These are phyloP conservation scores for Craspedostauros australis DNA, from an alignment of 108 stramenopile genomes.

Conservation along the genomic window DNA sequence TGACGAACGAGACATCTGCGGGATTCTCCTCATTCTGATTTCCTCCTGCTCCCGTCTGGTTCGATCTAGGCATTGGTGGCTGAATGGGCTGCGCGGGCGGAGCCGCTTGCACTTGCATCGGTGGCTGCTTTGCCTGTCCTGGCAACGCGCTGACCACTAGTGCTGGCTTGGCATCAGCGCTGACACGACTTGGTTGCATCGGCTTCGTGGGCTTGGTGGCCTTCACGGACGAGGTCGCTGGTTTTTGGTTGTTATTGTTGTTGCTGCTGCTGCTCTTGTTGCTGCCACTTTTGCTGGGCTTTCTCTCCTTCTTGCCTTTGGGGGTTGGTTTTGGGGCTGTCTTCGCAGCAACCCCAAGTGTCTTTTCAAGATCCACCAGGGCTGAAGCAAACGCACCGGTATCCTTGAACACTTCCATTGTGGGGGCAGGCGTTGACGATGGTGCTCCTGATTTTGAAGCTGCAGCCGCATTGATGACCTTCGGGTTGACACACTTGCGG, in stretches of 20 bases:
- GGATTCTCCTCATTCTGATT: not conserved
- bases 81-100: too few species aligned
- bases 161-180: too few species aligned
- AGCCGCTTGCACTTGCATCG: too few species aligned
- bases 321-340: not conserved
- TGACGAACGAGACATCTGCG: slow-evolving; percentile 21
- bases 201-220: too few species aligned
- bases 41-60: too few species aligned
- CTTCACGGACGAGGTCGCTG: too few species aligned
- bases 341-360: not conserved
- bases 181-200: too few species aligned
- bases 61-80: too few species aligned
- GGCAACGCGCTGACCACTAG: too few species aligned
- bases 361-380: slow-evolving; percentile 2
- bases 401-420: slow-evolving; percentile 11
- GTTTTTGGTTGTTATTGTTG: too few species aligned
- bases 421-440: slow-evolving; percentile 4
- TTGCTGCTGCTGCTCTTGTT: too few species aligned
- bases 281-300: not conserved
- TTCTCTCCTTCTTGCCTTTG: not conserved
- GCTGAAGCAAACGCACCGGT: slow-evolving; percentile 1
- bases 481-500: slow-evolving; percentile 33
- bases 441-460: not conserved
- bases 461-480: not conserved
- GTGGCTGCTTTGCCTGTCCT: too few species aligned